phyloP scores from a whole-genome alignment of 345 rosid species.

The Populus davidiana region DNA sequence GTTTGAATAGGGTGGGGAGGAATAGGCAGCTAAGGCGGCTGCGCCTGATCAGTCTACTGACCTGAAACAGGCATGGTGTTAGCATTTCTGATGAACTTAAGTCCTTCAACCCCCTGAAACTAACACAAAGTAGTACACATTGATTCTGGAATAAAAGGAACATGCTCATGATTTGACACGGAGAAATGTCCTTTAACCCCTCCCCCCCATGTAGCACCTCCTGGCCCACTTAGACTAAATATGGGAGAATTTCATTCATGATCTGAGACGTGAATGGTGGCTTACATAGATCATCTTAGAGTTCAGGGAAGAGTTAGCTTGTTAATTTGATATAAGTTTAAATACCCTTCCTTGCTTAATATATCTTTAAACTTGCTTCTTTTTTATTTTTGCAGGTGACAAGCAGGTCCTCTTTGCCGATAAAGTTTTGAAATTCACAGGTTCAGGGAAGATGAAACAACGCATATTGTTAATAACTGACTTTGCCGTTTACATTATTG shows the following conservation, averaged over 20 bases:
- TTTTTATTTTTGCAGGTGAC: slow-evolving; percentile 51
- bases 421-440: slow-evolving; percentile 83
- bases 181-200: background rate
- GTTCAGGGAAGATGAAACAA: slow-evolving; percentile 81
- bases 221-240: background rate
- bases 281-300: background rate
- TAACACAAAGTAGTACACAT: background rate
- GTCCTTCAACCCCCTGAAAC: background rate
- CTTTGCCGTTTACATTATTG: slow-evolving; percentile 58
- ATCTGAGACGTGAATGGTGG: background rate
- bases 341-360: background rate
- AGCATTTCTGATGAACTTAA: background rate
- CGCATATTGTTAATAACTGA: slow-evolving; percentile 41
- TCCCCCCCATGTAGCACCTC: too few relatives aligned
- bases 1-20: background rate
- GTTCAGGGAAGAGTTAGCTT: background rate
- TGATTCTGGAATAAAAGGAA: background rate
- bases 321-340: background rate
- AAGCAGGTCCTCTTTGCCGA: slow-evolving; percentile 73
- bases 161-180: background rate
- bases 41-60: background rate
- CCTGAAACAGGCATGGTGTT: background rate
- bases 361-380: background rate
- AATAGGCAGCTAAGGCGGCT: background rate
- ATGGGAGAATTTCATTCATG: background rate